Conservation (phyloP, 495 filamentous ascomycete species). For the Halenospora varia region DNA sequence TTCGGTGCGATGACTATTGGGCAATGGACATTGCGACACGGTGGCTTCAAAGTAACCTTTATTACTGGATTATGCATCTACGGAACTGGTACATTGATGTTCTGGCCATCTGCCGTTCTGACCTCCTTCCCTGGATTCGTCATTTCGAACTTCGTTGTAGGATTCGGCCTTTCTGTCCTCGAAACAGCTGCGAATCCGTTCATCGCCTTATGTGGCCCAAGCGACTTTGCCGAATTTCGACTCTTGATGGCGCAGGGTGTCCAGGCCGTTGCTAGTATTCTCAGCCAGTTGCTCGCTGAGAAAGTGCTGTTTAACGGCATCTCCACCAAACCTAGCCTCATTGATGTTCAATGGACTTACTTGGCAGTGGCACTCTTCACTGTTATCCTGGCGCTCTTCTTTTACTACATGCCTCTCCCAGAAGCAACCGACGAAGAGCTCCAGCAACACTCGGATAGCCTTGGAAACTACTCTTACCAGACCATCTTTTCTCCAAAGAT, state of each 20-base stretch:
- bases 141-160: slow-evolving; percentile 61
- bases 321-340: slow-evolving; percentile 27
- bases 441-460: slow-evolving; percentile 33
- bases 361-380: slow-evolving; percentile 69
- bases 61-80: slow-evolving; percentile 57
- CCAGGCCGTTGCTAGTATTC: slow-evolving; percentile 62
- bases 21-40: slow-evolving; percentile 55
- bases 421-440: slow-evolving; percentile 49
- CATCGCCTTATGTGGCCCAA: slow-evolving; percentile 52
- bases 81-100: slow-evolving; percentile 59
- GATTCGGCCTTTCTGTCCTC: slow-evolving; percentile 57
- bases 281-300: slow-evolving; percentile 62
- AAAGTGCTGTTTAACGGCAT: slow-evolving; percentile 59
- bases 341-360: slow-evolving; percentile 77
- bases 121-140: slow-evolving; percentile 60
- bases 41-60: slow-evolving; percentile 58
- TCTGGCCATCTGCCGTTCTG: slow-evolving; percentile 62
- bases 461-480: slow-evolving; percentile 11
- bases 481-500: slow-evolving; percentile 38
- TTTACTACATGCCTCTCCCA: slow-evolving; percentile 54
- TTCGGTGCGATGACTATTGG: slow-evolving; percentile 61
- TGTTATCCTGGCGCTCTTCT: slow-evolving; percentile 56
- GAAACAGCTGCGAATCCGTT: slow-evolving; percentile 69
- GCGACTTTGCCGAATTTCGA: slow-evolving; percentile 47
- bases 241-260: slow-evolving; percentile 66